phyloP scores from a whole-genome alignment of 768 basidiomycete species.

The Cyclocybe aegerita region DNA sequence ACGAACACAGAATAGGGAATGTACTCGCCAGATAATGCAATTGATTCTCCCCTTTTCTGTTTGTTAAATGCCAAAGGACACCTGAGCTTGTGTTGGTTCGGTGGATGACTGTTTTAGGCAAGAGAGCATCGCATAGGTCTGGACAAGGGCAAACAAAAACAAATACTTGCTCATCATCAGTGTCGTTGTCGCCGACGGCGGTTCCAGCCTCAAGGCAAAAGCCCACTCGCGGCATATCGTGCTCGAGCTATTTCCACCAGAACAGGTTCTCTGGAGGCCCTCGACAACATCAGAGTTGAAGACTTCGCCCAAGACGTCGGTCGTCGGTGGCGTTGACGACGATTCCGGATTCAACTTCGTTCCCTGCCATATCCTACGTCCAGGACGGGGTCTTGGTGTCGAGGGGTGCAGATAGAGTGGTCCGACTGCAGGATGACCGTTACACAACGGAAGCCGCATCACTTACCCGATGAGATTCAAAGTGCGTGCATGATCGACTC shows the following conservation, averaged over 20 bases:
- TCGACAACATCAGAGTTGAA: conserved; percentile 9
- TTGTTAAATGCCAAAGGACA: too few species aligned
- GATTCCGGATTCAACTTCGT: conserved; percentile 11
- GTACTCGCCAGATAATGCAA: too few species aligned
- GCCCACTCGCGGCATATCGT: conserved; percentile 14
- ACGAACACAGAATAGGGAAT: too few species aligned
- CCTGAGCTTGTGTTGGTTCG: too few species aligned
- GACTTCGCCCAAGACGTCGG: conserved; percentile 11
- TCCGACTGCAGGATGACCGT: conserved; percentile 50
- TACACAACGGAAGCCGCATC: conserved; percentile 65
- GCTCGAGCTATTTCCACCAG: conserved; percentile 9
- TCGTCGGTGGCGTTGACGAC: conserved; percentile 19
- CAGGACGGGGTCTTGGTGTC: conserved; percentile 12
- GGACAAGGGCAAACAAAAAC: conserved; percentile 19
- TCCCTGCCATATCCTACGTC: conserved; percentile 9
- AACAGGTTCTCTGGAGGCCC: conserved; percentile 7
- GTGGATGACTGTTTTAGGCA: too few species aligned
- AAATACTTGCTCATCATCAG: conserved; percentile 30
- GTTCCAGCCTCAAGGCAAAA: conserved; percentile 21
- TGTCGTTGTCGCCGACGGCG: conserved; percentile 22
- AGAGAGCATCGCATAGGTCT: not conserved
- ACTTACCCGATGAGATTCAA: conserved; percentile 64
- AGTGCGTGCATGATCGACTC: conserved; percentile 38
- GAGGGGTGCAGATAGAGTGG: conserved; percentile 15
- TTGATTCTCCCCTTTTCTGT: too few species aligned